phyloP scores from a whole-genome alignment of 768 basidiomycete species.

The Tephrocybe sp. region DNA sequence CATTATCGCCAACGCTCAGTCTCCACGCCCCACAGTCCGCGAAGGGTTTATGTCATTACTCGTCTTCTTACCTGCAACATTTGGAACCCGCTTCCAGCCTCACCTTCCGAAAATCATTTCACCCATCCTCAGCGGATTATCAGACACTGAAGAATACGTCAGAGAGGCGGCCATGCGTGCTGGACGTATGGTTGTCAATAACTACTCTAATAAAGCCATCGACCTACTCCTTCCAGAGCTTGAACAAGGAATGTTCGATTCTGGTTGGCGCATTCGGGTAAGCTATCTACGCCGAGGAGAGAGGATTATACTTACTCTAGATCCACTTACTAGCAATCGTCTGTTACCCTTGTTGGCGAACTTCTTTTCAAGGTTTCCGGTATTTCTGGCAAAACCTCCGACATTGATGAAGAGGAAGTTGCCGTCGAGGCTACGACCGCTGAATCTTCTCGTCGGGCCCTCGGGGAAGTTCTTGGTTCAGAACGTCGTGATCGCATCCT shows the following conservation, averaged over 20 bases:
- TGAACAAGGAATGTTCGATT: slow-evolving; percentile 92
- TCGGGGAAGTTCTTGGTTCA: slow-evolving; percentile 82
- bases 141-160: slow-evolving; percentile 93
- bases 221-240: slow-evolving; percentile 93
- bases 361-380: slow-evolving; percentile 95
- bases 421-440: slow-evolving; percentile 60
- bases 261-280: slow-evolving; percentile 93
- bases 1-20: slow-evolving; percentile 88
- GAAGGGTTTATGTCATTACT: slow-evolving; percentile 99
- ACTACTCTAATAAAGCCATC: slow-evolving; percentile 89
- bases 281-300: slow-evolving; percentile 21
- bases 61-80: slow-evolving; percentile 92
- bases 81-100: slow-evolving; percentile 94
- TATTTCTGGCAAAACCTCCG: slow-evolving; percentile 84
- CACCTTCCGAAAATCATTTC: slow-evolving; percentile 93
- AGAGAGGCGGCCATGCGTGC: slow-evolving; percentile 97
- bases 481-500: slow-evolving; percentile 91
- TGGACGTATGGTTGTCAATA: slow-evolving; percentile 96
- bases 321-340: slow-evolving; percentile 67
- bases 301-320: slow-evolving; percentile 6
- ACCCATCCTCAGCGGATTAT: slow-evolving; percentile 87
- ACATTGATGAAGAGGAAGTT: slow-evolving; percentile 71
- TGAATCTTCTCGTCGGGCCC: slow-evolving; percentile 81
- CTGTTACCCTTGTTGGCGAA: slow-evolving; percentile 93
- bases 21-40: slow-evolving; percentile 84